Evolutionary conservation across 306 rosid genomes (phyloP), one percentile per base, ranked within the genome.

Genomic region (Carpinus viminea): DNA sequence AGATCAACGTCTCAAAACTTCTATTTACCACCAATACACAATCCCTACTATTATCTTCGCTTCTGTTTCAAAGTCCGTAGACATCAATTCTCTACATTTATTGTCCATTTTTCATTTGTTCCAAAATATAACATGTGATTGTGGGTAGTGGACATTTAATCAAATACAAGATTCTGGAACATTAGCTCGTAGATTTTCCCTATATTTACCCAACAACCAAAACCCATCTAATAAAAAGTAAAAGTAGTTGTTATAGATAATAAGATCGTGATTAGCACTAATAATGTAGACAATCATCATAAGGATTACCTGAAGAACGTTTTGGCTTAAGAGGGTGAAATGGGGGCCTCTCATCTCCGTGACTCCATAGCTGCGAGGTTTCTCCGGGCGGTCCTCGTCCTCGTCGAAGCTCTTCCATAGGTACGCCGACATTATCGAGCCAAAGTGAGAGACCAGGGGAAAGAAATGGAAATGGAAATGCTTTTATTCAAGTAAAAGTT

Each of bases 381-480:
- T 95, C 71, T 84, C 83, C 8, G 95, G 98, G 7, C 98, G 93
- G 64, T 95, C 98, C 77, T 95, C 93, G 85, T 92, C 85, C 81
- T 90, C 95, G 43, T 79, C 87, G 86, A 89, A 94, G 82, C 21
- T 86, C 83, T 94, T 94, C 97, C 97, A 92, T 79, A 79, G 54
- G 85, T 79, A 88, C 11, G 88, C 89, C 57, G 97, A 77, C 97
- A 92, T 92, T 18, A 50, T 73, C 46, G 1, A 38, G 7, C 9
- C 4, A 13, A 48, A 69, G 2, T 17, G 48, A 48, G 0, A 5
- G 57, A 12, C 41, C 13, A 16, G 7, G 41, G 26, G 38, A 48
- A 47, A 36, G 15, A 20, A 41, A 41, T 41, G 46, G 54, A 79
- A 31, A 38, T 34, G n/a, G 61, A 45, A 76, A 9, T 15, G 2